These are phyloP conservation scores for Lachnellula subtilissima DNA, from an alignment of 2,329 filamentous ascomycete genomes.

Conservation along the genomic window DNA sequence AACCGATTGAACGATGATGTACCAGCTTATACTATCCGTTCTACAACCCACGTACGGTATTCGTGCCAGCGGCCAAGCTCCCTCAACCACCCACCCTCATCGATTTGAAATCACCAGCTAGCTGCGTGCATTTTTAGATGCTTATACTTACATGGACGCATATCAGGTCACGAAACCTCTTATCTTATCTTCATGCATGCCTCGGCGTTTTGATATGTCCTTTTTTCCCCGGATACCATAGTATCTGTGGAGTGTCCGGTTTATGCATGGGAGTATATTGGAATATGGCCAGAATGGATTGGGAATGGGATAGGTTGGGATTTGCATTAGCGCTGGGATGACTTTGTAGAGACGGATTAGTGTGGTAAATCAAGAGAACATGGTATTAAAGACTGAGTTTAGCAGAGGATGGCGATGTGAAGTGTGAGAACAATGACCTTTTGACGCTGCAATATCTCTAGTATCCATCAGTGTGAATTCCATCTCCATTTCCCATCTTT, in stretches of 20 bases:
- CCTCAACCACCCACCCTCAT: too few species aligned
- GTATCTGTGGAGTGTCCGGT: background rate
- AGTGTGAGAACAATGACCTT: too few species aligned
- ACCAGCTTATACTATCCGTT: background rate
- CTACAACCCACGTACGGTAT: too few species aligned
- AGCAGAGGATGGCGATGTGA: background rate
- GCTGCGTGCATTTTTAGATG: too few species aligned
- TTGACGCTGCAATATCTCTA: background rate
- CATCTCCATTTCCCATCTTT: too few species aligned
- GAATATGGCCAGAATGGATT: too few species aligned
- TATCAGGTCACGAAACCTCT: background rate
- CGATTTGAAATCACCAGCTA: too few species aligned
- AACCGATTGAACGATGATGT: background rate
- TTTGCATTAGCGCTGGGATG: slow-evolving; percentile 1
- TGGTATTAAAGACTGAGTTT: background rate
- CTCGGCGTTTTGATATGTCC: background rate
- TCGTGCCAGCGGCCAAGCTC: too few species aligned
- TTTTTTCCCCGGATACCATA: background rate
- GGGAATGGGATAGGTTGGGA: background rate
- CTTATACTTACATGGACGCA: too few species aligned
- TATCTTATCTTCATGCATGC: background rate
- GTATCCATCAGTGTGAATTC: background rate
- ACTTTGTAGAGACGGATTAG: background rate
- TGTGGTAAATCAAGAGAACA: background rate
- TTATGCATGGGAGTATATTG: too few species aligned